phyloP scores from a whole-genome alignment of 2,329 filamentous ascomycete species.

The Cladophialophora psammophila region DNA sequence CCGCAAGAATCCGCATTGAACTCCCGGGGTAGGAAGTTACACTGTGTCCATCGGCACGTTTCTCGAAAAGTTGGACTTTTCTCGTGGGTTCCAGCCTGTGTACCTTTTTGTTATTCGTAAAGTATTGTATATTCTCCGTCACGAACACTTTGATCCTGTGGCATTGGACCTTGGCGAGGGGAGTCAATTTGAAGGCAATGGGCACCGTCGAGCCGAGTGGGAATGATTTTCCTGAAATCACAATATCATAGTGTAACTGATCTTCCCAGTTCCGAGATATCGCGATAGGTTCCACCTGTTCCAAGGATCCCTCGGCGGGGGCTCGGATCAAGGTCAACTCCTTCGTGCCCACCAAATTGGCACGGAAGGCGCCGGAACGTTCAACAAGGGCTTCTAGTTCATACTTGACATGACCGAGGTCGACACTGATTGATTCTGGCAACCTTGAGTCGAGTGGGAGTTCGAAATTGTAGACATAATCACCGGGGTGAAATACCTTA shows the following conservation, averaged over 20 bases:
- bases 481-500: constrained; percentile 80
- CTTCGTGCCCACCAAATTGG: constrained; percentile 81
- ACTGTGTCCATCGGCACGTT: constrained; percentile 78
- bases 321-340: constrained; percentile 85
- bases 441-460: constrained; percentile 78
- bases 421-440: constrained; percentile 84
- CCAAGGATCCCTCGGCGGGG: constrained; percentile 84
- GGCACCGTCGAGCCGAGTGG: constrained; percentile 86
- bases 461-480: constrained; percentile 80
- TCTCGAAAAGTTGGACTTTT: constrained; percentile 88
- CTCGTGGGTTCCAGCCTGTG: constrained; percentile 83
- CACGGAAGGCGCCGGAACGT: constrained; percentile 86
- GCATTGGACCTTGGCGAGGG: constrained; percentile 89
- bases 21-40: constrained; percentile 77
- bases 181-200: constrained; percentile 92
- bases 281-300: constrained; percentile 91
- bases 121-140: constrained; percentile 90
- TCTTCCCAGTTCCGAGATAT: constrained; percentile 95
- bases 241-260: constrained; percentile 92
- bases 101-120: constrained; percentile 82
- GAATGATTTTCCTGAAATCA: constrained; percentile 95
- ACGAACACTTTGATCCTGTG: constrained; percentile 91
- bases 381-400: constrained; percentile 85
- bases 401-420: constrained; percentile 86
- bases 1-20: constrained; percentile 76